Base-by-base conservation (phyloP, 345 rosid genomes). In the Hibiscus syriacus region DNA sequence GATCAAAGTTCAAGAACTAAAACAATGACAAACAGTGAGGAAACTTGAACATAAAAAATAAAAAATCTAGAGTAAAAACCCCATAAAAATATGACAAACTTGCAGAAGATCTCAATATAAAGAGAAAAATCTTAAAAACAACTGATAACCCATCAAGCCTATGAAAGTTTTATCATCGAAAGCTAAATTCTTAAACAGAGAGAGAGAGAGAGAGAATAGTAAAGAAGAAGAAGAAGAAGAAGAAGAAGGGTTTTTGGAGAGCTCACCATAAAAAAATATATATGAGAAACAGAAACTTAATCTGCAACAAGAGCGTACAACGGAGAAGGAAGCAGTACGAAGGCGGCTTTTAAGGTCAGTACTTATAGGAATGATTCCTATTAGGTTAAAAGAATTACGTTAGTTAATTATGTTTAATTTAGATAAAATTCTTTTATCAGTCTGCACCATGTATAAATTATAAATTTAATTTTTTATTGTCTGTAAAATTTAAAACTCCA, bases 241-340 rank as follows among this genome's bases (percentile, higher is more conserved):
- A n/a, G n/a, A n/a, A n/a, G n/a, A n/a, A n/a, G n/a, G 16, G 10
- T 2, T 38, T 20, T 17, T 17, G 39, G 11, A 43, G 39, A 23
- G 14, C 68, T 73, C 36, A 73, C 77, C 77, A 43, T n/a, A n/a
- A n/a, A n/a, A n/a, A n/a, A n/a, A n/a, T n/a, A n/a, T 29, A 22
- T 10, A 29, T 9, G 36, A 19, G 45, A 54, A 39, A 57, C 56
- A 11, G 55, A 73, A 3, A 4, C 68, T 43, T 60, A 8, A 20
- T 38, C 64, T 34, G 56, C 23, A 54, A 57, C 57, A 7, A 61
- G 17, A 3, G 20, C 11, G 11, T 22, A 22, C 16, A 61, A 39
- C 32, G 30, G 41, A 60, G 29, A 32, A n/a, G n/a, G n/a, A n/a
- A 22, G 46, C 9, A 20, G 2, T 60, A n/a, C n/a, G 39, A 53